Evolutionary conservation across 768 basidiomycete genomes (phyloP), one percentile per base, ranked within the genome.

Genomic region (Candolleomyces efflorescens): DNA sequence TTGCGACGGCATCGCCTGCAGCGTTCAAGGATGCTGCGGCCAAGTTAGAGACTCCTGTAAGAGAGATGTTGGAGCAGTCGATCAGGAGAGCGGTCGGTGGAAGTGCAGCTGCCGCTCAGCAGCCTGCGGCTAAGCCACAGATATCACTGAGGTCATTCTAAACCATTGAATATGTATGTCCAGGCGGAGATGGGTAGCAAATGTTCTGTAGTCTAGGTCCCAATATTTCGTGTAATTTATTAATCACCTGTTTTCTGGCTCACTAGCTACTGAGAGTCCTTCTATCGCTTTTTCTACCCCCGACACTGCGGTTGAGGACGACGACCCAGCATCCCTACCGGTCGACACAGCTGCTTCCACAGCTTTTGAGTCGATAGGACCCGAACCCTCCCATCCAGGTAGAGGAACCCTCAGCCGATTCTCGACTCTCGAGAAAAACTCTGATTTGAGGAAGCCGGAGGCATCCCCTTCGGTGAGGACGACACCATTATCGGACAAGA

Each of bases 21-120:
- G 82, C 88, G 12, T 98, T 98, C 81, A 93, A 91, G 68, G 91
- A 93, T 46, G 92, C 89, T 1, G 87, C 90, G 2, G 79, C 75
- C 9, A 84, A 80, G 49, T 76, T 98, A 20, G 85, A 87, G 26
- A 67, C 76, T 6, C 69, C 77, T 0, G 78, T 78, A 5, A 75
- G 85, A 46, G 84, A 86, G 49, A 71, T 81, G 22, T 69, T 98
- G 53, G 95, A 98, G 68, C 77, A 80, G 45, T 87, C 89, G 0
- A 82, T 97, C 51, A 81, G 94, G 60, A 85, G 86, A 54, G 86
- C 87, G 3, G 80, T 95, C 0, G 84, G 82, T 27, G 79, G 81
- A 3, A 66, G 68, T 13, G 68, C 73, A 15, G 64, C 73, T 1
- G 53, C 67, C 5, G 26, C 65, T 11, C 55, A 64, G 20, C 74